A percentile compares a stretch with the other conserved stretches of the same genome.
Evolutionary conservation across 2,329 filamentous ascomycete species (phyloP).

Genomic region (Lizonia empirigonia): DNA sequence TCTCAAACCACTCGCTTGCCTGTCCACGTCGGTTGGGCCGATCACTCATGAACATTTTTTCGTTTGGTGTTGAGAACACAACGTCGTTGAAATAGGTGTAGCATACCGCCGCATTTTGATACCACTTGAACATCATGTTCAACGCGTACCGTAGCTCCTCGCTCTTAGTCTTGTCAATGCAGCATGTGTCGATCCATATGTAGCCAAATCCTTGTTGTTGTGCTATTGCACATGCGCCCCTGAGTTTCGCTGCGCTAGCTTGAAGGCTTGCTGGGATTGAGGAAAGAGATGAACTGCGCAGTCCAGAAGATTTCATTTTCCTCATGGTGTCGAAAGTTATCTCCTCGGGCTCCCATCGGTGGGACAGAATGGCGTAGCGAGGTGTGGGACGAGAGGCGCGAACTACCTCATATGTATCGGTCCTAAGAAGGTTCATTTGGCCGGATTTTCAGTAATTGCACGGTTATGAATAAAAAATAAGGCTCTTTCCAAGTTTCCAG

Average conservation of each 20-base stretch:
- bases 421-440: neutral
- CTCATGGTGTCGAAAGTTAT: neutral
- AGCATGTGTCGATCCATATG: conserved; percentile 7
- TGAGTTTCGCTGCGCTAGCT: neutral
- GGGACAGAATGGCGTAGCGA: conserved; percentile 2
- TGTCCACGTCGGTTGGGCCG: neutral
- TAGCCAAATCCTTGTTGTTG: neutral
- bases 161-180: neutral
- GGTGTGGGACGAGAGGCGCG: neutral
- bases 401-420: neutral
- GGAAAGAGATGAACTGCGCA: neutral
- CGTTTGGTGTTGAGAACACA: neutral
- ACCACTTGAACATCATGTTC: conserved; percentile 14
- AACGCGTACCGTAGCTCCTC: neutral
- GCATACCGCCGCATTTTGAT: conserved; percentile 11
- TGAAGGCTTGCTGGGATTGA: neutral
- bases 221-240: conserved; percentile 4
- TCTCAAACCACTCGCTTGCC: conserved; percentile 11
- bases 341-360: conserved; percentile 1
- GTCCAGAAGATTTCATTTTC: neutral
- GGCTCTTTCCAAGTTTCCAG: neutral
- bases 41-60: neutral
- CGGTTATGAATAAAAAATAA: neutral
- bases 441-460: neutral
- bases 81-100: conserved; percentile 12